These are phyloP conservation scores for Diaporthe vexans DNA, from an alignment of 2,329 filamentous ascomycete genomes.

Conservation along the genomic window DNA sequence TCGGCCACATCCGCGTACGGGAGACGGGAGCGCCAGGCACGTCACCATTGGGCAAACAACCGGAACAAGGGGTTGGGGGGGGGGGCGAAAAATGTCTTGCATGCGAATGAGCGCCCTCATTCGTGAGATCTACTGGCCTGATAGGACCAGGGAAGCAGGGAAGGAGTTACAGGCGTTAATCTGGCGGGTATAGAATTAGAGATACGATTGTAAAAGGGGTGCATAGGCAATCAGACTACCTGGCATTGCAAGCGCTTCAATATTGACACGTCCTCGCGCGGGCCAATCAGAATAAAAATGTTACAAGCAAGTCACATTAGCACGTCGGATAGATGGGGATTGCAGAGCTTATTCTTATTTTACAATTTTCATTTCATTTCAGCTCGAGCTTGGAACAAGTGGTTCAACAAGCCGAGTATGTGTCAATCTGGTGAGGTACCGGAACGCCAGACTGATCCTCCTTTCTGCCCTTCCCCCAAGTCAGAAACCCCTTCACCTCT, in stretches of 20 bases:
- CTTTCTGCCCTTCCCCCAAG: slow-evolving; percentile 1
- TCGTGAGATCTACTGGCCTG: neutral
- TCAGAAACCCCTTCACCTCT: neutral
- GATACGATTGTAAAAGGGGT: neutral
- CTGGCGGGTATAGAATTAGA: slow-evolving; percentile 1
- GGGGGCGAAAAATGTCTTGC: neutral
- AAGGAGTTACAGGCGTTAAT: neutral
- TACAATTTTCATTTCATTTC: slow-evolving; percentile 16
- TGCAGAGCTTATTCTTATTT: neutral
- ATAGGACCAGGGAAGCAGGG: neutral
- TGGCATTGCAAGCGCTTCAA: slow-evolving; percentile 2
- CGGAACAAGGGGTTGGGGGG: neutral
- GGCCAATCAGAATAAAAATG: slow-evolving; percentile 2
- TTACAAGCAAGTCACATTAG: neutral
- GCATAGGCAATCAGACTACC: neutral
- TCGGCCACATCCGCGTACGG: slow-evolving; percentile 23
- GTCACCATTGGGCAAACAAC: slow-evolving; percentile 9
- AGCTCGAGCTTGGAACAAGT: slow-evolving; percentile 22
- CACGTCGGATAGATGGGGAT: neutral
- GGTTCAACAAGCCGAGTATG: slow-evolving; percentile 22
- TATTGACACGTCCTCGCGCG: neutral
- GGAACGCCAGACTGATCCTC: slow-evolving; percentile 14
- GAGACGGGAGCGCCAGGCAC: slow-evolving; percentile 3
- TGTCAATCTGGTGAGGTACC: slow-evolving; percentile 25
- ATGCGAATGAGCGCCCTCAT: neutral